Base-by-base conservation (phyloP, 495 filamentous ascomycete genomes). In the Elasticomyces elasticus region DNA sequence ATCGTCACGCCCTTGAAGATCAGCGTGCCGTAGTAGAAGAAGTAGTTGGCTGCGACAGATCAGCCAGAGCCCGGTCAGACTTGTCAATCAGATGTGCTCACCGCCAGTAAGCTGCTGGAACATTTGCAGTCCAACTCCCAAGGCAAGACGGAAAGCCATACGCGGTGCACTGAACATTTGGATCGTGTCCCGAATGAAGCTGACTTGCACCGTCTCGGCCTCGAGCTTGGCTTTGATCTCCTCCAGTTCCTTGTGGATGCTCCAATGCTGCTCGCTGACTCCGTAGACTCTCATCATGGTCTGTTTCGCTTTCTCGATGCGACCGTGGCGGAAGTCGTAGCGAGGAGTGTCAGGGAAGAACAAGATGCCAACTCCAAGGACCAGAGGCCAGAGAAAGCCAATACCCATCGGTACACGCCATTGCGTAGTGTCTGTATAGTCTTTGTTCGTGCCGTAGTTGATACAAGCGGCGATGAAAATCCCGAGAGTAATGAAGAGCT, bases 401-500 rank as follows among this genome's bases (percentile, higher is more conserved):
- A 47, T 12, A 33, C 30, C 30, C 30, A 33, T 33, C 15, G 30
- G 30, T 33, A 33, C 15, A 7, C 30, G 30, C 30, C 30, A 33
- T 15, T 33, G 30, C 15, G 30, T 15, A 33, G 30, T 33, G 15
- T 33, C 30, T 7, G 30, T 15, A 15, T 33, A 33, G 11, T n/a
- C n/a, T 82, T 79, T 63, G 51, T 79, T 70, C 22, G 87, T 89
- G 31, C 85, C 87, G 65, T 74, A 92, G 69, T 92, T 89, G 74
- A 91, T 33, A 13, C 20, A 24, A 15, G 25, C 42, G 3, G 69
- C 85, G 80, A 68, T 87, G 80, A 57, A 87, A 69, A 91, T 92
- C 59, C 87, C 87, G 52, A 91, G 75, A 27, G 87, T 87, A 67
- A 92, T 86, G 71, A 91, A 88, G 25, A 92, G 78, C 71, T 92